These are phyloP conservation scores for Paradendryphiella salina DNA, from an alignment of 2,329 filamentous ascomycete genomes.

Conservation along the genomic window DNA sequence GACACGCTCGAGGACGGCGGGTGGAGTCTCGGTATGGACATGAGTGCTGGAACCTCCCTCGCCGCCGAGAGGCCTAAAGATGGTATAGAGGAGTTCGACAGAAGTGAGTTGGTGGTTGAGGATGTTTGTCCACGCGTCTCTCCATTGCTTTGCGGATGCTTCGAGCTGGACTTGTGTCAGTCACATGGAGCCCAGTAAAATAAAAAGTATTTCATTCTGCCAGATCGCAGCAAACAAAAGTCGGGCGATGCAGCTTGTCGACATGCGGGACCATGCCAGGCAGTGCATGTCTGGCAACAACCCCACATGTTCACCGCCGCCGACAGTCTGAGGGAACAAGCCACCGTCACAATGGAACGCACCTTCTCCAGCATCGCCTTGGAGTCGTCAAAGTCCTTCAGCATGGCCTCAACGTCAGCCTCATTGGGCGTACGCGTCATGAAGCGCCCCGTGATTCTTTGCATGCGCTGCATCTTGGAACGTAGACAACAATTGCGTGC, in stretches of 20 bases:
- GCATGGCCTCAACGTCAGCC: conserved; percentile 71
- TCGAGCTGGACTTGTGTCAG: conserved; percentile 61
- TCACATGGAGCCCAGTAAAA: not conserved
- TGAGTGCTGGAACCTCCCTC: conserved; percentile 57
- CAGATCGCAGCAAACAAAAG: not conserved
- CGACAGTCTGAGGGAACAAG: conserved; percentile 3
- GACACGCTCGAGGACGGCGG: conserved; percentile 65
- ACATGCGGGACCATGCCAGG: not conserved
- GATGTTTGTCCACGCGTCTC: conserved; percentile 76
- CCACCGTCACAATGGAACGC: conserved; percentile 31
- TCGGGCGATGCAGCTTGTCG: not conserved
- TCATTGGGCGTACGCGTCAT: conserved; percentile 73
- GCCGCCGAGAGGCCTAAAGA: conserved; percentile 77
- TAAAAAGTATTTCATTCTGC: too few relatives aligned
- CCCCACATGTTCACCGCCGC: conserved; percentile 26
- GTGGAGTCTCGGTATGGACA: conserved; percentile 63
- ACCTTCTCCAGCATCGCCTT: conserved; percentile 75
- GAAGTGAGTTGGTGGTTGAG: conserved; percentile 69
- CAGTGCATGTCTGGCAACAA: conserved; percentile 3
- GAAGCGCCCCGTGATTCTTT: conserved; percentile 74
- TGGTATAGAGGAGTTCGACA: conserved; percentile 67
- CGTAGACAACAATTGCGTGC: conserved; percentile 23
- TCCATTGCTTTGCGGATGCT: conserved; percentile 74
- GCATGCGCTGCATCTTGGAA: conserved; percentile 68
- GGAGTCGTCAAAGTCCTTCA: conserved; percentile 80